These are phyloP conservation scores for Somion occarium DNA, from an alignment of 1,284 basidiomycete genomes.

Conservation along the genomic window DNA sequence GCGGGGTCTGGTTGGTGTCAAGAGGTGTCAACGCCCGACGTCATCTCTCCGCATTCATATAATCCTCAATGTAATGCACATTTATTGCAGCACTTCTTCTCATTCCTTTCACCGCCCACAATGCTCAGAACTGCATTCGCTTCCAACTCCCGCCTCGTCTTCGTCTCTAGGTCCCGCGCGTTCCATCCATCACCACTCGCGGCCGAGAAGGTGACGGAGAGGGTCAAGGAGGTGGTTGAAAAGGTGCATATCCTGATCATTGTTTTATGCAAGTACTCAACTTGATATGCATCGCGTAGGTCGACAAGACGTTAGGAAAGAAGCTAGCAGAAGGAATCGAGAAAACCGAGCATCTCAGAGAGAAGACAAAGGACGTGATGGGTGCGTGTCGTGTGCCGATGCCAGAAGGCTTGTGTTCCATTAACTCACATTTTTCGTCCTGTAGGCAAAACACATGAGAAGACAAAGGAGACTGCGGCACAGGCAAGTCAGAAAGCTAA, in stretches of 20 bases:
- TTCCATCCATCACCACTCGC: conserved; percentile 35
- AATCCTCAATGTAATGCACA: too few relatives aligned
- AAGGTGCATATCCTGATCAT: conserved; percentile 36
- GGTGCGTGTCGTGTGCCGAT: conserved; percentile 31
- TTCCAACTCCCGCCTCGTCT: neutral
- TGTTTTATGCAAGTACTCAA: neutral
- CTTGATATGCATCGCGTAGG: conserved; percentile 29
- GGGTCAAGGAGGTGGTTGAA: conserved; percentile 55
- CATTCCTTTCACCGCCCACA: too few relatives aligned
- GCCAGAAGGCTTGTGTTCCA: neutral
- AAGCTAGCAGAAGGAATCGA: conserved; percentile 61
- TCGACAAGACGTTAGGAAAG: conserved; percentile 58
- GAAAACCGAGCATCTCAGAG: conserved; percentile 52
- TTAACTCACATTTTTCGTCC: neutral
- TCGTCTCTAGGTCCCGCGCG: conserved; percentile 4
- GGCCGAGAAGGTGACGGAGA: conserved; percentile 53
- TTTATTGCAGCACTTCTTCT: too few relatives aligned
- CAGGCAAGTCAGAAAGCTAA: conserved; percentile 36
- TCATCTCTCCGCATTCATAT: too few relatives aligned
- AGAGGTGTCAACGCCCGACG: too few relatives aligned
- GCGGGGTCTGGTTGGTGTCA: too few relatives aligned
- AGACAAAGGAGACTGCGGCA: conserved; percentile 42
- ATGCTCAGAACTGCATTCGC: conserved; percentile 4
- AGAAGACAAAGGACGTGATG: conserved; percentile 50
- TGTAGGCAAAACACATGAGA: conserved; percentile 19